phyloP scores from a whole-genome alignment of 257 asterid species.

The Fraxinus pennsylvanica region DNA sequence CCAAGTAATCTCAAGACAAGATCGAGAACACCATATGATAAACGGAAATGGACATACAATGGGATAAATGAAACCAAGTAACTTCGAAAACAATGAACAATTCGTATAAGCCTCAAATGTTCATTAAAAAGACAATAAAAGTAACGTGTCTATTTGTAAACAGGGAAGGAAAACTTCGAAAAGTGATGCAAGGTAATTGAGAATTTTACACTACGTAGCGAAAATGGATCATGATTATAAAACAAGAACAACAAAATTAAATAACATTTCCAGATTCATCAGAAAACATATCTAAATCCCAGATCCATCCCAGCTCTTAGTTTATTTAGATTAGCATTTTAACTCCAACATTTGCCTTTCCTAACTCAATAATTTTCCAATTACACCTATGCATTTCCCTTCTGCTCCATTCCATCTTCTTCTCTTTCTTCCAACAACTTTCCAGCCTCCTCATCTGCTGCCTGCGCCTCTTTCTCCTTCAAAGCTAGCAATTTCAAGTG shows the following conservation, averaged over 20 bases:
- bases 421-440: slow-evolving; percentile 46
- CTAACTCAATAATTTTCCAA: slow-evolving; percentile 14
- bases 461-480: no score
- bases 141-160: neutral
- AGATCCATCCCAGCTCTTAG: slow-evolving; percentile 20
- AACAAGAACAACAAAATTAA: slow-evolving; percentile 10
- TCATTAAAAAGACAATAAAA: neutral
- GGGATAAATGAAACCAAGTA: slow-evolving; percentile 5
- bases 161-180: no score
- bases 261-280: slow-evolving; percentile 1
- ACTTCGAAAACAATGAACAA: neutral
- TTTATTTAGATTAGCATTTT: slow-evolving; percentile 25
- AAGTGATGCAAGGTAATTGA: neutral
- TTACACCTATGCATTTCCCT: slow-evolving; percentile 41
- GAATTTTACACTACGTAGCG: slow-evolving; percentile 11
- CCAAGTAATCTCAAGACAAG: neutral
- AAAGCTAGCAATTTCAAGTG: no score
- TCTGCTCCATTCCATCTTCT: slow-evolving; percentile 48
- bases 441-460: slow-evolving; percentile 46
- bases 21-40: no score
- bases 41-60: no score
- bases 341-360: neutral
- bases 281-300: slow-evolving; percentile 15
- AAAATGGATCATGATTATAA: slow-evolving; percentile 20
- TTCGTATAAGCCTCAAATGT: neutral